Conservation (phyloP, 768 basidiomycete genomes). For the Leccinellum albellum region DNA sequence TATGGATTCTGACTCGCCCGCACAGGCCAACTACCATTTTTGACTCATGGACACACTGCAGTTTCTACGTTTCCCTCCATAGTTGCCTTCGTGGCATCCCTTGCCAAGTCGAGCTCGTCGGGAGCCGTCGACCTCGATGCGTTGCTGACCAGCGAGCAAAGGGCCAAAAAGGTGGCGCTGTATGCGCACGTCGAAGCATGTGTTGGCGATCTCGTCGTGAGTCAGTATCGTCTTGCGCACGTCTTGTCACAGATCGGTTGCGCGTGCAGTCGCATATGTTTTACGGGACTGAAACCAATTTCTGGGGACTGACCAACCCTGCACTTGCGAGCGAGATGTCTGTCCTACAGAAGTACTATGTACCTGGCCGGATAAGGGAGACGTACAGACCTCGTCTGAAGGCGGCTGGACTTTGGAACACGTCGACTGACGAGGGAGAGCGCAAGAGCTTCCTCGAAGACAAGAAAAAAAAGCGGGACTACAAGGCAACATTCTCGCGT, state of each 20-base stretch:
- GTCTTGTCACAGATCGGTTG: constrained; percentile 4
- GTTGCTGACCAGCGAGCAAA: constrained; percentile 43
- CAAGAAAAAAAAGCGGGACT: constrained; percentile 33
- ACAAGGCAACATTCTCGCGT: constrained; percentile 41
- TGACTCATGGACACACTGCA: constrained; percentile 52
- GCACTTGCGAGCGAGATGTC: constrained; percentile 55
- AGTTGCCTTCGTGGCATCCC: constrained; percentile 57
- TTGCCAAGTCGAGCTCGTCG: constrained; percentile 34
- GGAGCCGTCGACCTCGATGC: constrained; percentile 45
- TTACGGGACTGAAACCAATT: constrained; percentile 63
- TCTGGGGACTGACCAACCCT: constrained; percentile 51
- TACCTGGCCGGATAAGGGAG: constrained; percentile 59
- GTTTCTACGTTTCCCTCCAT: constrained; percentile 58
- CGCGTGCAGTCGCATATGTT: constrained; percentile 53
- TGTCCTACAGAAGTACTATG: constrained; percentile 71
- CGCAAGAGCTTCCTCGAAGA: constrained; percentile 34
- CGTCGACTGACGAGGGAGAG: constrained; percentile 39
- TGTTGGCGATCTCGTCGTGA: constrained; percentile 68
- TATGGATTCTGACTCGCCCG: neutral
- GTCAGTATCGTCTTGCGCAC: constrained; percentile 23
- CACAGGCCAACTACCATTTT: constrained; percentile 68
- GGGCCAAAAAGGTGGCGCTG: constrained; percentile 58
- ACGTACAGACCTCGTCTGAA: constrained; percentile 56
- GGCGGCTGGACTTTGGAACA: constrained; percentile 60
- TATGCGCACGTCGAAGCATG: constrained; percentile 60